Evolutionary conservation across 176 grass and related monocot species (phyloP).

Genomic region (Paspalum vaginatum): DNA sequence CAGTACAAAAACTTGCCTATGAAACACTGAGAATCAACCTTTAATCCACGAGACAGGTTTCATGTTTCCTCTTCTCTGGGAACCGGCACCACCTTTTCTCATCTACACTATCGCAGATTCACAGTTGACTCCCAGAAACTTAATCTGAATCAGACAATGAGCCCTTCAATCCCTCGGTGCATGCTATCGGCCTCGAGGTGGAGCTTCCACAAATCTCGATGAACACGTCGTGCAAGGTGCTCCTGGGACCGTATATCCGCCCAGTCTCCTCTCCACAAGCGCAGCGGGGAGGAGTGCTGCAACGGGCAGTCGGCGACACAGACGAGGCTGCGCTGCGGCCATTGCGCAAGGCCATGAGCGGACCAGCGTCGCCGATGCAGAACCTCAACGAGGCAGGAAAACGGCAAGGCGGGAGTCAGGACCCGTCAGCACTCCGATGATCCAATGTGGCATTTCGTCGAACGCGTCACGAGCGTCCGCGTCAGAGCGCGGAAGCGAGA

Average conservation of each 20-base stretch:
- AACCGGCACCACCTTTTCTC: constrained; percentile 8
- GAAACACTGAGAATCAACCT: constrained; percentile 45
- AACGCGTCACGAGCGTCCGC: background rate
- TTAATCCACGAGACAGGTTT: constrained; percentile 45
- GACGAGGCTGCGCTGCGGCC: constrained; percentile 44
- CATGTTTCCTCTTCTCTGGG: background rate
- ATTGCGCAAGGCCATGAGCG: constrained; percentile 45
- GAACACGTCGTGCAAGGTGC: constrained; percentile 40
- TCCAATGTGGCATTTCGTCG: background rate
- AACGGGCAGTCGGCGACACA: constrained; percentile 49
- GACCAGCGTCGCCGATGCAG: background rate
- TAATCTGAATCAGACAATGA: constrained; percentile 27
- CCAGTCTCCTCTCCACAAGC: constrained; percentile 21
- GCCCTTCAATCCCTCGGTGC: constrained; percentile 44
- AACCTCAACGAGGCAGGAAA: background rate
- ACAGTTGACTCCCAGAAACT: constrained; percentile 28
- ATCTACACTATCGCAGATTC: constrained; percentile 36
- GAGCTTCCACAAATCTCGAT: constrained; percentile 43
- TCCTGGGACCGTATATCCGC: constrained; percentile 39
- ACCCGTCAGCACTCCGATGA: constrained; percentile 37
- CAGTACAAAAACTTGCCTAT: background rate
- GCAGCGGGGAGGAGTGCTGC: background rate
- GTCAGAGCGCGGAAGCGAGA: background rate
- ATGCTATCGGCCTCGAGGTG: constrained; percentile 45
- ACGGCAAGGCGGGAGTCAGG: constrained; percentile 30